Percentiles rank a stretch among this genome's conserved stretches.
Conservation (phyloP, 306 rosid genomes). For the Quercus glauca region DNA sequence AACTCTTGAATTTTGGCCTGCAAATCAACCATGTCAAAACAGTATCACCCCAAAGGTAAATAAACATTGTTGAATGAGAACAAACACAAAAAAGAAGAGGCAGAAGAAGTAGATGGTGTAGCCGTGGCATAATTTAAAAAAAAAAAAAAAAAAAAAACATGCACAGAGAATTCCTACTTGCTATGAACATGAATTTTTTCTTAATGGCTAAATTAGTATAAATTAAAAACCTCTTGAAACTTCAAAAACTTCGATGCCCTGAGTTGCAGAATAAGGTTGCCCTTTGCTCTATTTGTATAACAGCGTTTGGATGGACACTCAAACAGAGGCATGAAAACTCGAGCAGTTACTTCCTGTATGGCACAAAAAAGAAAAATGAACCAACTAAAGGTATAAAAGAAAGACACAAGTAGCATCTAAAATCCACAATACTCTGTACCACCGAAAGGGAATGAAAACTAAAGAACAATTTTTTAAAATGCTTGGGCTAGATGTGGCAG, state of each 20-base stretch:
- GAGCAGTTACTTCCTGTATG: conserved; percentile 92
- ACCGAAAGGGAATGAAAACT: background rate
- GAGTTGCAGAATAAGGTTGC: conserved; percentile 86
- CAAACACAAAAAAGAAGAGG: conserved; percentile 1
- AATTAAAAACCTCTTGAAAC: conserved; percentile 81
- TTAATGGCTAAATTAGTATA: conserved; percentile 9
- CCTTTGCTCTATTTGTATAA: conserved; percentile 55
- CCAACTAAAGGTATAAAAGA: conserved; percentile 18
- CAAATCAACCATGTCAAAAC: conserved; percentile 32
- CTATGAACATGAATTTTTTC: background rate
- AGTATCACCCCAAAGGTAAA: background rate
- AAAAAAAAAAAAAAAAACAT: background rate
- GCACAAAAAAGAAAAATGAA: conserved; percentile 13
- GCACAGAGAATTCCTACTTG: conserved; percentile 7
- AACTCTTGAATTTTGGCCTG: conserved; percentile 99
- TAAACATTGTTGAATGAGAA: conserved; percentile 5
- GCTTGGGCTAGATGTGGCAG: background rate
- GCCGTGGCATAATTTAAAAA: background rate
- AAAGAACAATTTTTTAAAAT: background rate
- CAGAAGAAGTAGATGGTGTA: background rate
- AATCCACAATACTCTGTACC: background rate
- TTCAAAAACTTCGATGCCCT: conserved; percentile 96
- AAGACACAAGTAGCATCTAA: conserved; percentile 2
- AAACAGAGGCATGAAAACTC: conserved; percentile 90
- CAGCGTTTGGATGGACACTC: conserved; percentile 93